These are phyloP conservation scores for Potentilla sterilis DNA, from an alignment of 306 rosid species.

Conservation along the genomic window DNA sequence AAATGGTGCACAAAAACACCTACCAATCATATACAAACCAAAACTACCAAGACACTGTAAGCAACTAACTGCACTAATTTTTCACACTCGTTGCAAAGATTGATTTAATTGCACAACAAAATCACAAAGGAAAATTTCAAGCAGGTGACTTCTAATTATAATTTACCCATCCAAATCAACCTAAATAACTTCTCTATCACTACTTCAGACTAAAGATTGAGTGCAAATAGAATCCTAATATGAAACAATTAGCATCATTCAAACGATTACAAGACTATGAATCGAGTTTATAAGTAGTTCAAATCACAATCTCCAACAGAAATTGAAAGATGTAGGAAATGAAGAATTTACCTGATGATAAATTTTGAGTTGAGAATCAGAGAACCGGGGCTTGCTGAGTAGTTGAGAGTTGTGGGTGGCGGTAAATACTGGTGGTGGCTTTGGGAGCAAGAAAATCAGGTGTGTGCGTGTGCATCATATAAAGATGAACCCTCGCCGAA, in stretches of 20 bases:
- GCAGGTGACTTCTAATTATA: background rate
- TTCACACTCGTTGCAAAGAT: background rate
- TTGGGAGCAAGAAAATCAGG: background rate
- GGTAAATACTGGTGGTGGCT: background rate
- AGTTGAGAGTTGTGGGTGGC: background rate
- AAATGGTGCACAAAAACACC: background rate
- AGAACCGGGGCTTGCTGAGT: background rate
- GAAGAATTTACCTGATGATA: background rate
- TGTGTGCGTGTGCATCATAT: background rate
- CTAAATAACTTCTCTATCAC: background rate
- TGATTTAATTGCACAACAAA: background rate
- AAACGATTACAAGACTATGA: background rate
- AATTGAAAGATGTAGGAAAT: background rate
- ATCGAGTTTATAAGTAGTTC: background rate
- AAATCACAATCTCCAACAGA: background rate
- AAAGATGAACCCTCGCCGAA: background rate
- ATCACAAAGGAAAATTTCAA: background rate
- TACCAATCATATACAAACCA: background rate
- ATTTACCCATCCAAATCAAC: background rate
- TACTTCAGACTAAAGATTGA: background rate
- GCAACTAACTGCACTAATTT: background rate
- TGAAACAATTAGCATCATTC: background rate
- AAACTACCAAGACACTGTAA: background rate
- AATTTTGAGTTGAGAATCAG: background rate
- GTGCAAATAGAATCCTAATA: background rate